Conservation (phyloP, 2,329 filamentous ascomycete species). For the Lecanicillium sp. region DNA sequence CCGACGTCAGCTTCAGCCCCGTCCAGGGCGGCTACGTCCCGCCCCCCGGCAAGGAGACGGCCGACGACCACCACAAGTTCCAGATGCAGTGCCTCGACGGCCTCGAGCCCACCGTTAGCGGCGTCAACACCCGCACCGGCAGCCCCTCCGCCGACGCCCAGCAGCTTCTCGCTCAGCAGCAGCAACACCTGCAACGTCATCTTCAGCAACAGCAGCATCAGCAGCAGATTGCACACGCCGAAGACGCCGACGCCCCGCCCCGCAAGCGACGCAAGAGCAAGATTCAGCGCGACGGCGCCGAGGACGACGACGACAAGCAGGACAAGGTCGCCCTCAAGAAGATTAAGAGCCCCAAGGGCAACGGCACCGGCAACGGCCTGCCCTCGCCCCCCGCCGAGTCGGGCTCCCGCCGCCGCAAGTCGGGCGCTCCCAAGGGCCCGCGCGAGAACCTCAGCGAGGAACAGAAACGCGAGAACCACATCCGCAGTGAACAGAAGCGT, state of each 20-base stretch:
- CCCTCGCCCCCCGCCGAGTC: slow-evolving; percentile 29
- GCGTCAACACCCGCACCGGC: slow-evolving; percentile 51
- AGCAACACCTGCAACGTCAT: no score
- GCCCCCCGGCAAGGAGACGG: slow-evolving; percentile 49
- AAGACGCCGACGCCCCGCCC: slow-evolving; percentile 36
- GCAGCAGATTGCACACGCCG: slow-evolving; percentile 23
- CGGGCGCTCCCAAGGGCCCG: slow-evolving; percentile 38
- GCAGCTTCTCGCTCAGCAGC: no score
- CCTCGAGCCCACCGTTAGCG: slow-evolving; percentile 51
- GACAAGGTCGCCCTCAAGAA: slow-evolving; percentile 22
- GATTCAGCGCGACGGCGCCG: slow-evolving; percentile 34
- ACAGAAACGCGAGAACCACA: slow-evolving; percentile 81
- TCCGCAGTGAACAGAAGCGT: slow-evolving; percentile 80
- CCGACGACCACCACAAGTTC: slow-evolving; percentile 49
- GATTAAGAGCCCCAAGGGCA: slow-evolving; percentile 47
- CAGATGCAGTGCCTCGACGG: slow-evolving; percentile 52
- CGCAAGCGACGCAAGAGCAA: slow-evolving; percentile 52
- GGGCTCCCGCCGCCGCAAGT: slow-evolving; percentile 46
- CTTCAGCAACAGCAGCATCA: slow-evolving; percentile 10
- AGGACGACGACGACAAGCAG: slow-evolving; percentile 36
- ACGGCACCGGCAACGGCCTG: slow-evolving; percentile 29
- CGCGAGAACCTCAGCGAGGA: slow-evolving; percentile 73
- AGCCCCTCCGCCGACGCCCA: slow-evolving; percentile 37
- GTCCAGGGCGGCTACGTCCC: slow-evolving; percentile 54
- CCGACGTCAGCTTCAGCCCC: slow-evolving; percentile 57